Evolutionary conservation across 228 moss, liverwort and hornwort genomes (phyloP).

Genomic region (Sphagnum magellanicum): DNA sequence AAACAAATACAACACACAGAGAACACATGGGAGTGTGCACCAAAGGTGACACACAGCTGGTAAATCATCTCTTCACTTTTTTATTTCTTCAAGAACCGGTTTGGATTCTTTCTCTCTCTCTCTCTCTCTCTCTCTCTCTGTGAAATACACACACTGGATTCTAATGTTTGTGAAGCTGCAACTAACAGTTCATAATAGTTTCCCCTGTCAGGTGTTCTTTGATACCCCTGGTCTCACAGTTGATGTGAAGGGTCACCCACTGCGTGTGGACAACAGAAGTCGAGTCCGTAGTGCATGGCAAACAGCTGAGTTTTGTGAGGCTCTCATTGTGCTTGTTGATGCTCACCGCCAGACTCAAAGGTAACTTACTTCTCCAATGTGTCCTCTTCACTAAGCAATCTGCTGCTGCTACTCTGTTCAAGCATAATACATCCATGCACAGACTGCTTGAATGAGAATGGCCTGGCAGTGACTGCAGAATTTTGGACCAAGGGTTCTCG

Average conservation of each 20-base stretch:
- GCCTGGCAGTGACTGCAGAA: no score
- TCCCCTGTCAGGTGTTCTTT: conserved; percentile 69
- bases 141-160: no score
- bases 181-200: no score
- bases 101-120: no score
- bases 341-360: conserved; percentile 87
- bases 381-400: no score
- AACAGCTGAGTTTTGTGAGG: conserved; percentile 79
- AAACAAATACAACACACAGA: conserved; percentile 94
- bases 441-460: no score
- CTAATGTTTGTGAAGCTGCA: no score
- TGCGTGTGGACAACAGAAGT: conserved; percentile 72
- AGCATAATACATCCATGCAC: no score
- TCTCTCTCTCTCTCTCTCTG: no score
- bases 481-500: no score
- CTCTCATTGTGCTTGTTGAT: conserved; percentile 89
- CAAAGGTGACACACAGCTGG: conserved; percentile 85
- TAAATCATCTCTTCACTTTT: conserved; percentile 2
- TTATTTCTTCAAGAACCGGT: no score
- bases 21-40: conserved; percentile 89
- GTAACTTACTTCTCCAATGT: conserved; percentile 18
- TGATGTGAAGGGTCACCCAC: conserved; percentile 84
- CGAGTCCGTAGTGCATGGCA: conserved; percentile 96
- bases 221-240: conserved; percentile 95
- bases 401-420: no score